These are phyloP conservation scores for Schwanniomyces etchellsii DNA, from an alignment of 1,139 yeast genomes.

Conservation along the genomic window DNA sequence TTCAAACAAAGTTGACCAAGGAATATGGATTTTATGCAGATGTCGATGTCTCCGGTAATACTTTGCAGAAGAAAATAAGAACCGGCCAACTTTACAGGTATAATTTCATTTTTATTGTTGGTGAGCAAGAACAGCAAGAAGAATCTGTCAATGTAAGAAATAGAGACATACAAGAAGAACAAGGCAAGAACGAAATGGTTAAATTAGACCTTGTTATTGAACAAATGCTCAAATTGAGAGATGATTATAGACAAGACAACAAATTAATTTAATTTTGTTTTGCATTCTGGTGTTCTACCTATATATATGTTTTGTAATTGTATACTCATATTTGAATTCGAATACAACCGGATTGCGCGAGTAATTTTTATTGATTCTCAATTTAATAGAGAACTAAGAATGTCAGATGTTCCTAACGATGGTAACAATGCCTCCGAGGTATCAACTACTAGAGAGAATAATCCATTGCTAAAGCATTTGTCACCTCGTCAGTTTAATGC, in stretches of 20 bases:
- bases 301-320: background rate
- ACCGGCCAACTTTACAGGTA: slow-evolving; percentile 89
- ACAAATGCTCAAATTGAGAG: slow-evolving; percentile 60
- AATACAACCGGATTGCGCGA: background rate
- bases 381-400: too few relatives aligned
- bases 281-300: background rate
- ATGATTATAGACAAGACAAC: slow-evolving; percentile 67
- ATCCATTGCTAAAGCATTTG: slow-evolving; percentile 24
- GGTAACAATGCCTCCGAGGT: too few relatives aligned
- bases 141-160: slow-evolving; percentile 85
- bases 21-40: slow-evolving; percentile 80
- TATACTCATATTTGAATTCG: background rate
- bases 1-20: slow-evolving; percentile 59
- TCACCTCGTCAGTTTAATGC: slow-evolving; percentile 34
- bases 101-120: slow-evolving; percentile 92
- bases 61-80: slow-evolving; percentile 94
- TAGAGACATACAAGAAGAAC: slow-evolving; percentile 79
- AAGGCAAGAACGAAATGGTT: slow-evolving; percentile 84
- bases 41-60: slow-evolving; percentile 88
- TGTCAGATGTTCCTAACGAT: too few relatives aligned
- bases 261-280: slow-evolving; percentile 29
- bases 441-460: slow-evolving; percentile 10
- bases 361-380: too few relatives aligned
- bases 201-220: slow-evolving; percentile 63
- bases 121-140: slow-evolving; percentile 81